Conservation (phyloP, 768 basidiomycete genomes). For the Gloeostereum incarnatum region DNA sequence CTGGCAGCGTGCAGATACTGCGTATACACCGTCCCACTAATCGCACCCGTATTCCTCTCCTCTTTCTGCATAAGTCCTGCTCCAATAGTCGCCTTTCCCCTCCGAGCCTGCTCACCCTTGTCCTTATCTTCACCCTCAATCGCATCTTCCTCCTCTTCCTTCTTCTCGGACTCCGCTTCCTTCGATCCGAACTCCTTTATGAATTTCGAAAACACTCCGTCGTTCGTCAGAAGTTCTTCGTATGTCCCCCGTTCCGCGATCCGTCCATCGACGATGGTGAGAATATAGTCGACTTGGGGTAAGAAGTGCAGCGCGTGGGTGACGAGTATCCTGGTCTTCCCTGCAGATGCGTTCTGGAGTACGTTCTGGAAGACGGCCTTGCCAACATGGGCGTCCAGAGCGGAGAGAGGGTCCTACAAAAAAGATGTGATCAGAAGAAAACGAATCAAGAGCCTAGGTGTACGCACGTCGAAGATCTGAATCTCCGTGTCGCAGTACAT, state of each 20-base stretch:
- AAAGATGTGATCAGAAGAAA: conserved; percentile 3
- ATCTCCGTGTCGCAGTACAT: conserved; percentile 84
- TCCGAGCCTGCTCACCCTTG: conserved; percentile 20
- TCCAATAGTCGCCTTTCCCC: conserved; percentile 30
- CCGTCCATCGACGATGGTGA: conserved; percentile 65
- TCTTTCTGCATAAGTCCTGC: conserved; percentile 73
- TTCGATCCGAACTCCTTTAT: conserved; percentile 70
- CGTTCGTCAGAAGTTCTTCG: conserved; percentile 49
- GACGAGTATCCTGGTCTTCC: conserved; percentile 81
- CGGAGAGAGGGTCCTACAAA: conserved; percentile 70
- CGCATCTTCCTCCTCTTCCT: conserved; percentile 32
- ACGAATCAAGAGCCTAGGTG: background rate
- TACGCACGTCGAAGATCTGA: conserved; percentile 70
- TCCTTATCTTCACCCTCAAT: conserved; percentile 25
- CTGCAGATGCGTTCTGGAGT: conserved; percentile 47
- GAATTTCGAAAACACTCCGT: conserved; percentile 66
- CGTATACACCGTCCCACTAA: conserved; percentile 44
- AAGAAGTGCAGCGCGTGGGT: conserved; percentile 91
- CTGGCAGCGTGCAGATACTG: conserved; percentile 64
- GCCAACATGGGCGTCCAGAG: conserved; percentile 89
- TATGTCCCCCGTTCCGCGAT: conserved; percentile 81
- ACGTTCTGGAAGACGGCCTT: conserved; percentile 83
- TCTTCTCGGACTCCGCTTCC: conserved; percentile 41
- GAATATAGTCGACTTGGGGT: conserved; percentile 80
- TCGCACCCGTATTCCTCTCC: conserved; percentile 72